Evolutionary conservation across 139 green algal species (phyloP).

Genomic region (Ettlia oleoabundans): DNA sequence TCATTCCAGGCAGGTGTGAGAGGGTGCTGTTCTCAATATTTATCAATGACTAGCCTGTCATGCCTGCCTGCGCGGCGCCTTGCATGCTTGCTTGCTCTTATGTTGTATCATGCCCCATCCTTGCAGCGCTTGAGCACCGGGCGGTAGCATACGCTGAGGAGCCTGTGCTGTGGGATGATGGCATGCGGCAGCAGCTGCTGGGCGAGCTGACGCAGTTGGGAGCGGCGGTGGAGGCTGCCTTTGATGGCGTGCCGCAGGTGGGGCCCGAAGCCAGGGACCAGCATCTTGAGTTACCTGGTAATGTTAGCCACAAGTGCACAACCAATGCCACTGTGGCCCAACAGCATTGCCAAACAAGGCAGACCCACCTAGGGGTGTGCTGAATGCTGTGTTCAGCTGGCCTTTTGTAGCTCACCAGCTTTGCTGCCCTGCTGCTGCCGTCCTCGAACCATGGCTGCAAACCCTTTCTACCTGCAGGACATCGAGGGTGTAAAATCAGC

Average conservation of each 20-base stretch:
- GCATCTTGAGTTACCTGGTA: no score
- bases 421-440: neutral
- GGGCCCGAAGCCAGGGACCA: neutral
- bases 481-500: constrained; percentile 78
- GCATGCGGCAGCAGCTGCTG: constrained; percentile 56
- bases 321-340: no score
- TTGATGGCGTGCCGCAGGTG: constrained; percentile 45
- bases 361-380: no score
- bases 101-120: neutral
- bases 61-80: neutral
- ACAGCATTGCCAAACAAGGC: no score
- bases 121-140: neutral
- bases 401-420: neutral
- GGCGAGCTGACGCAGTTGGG: constrained; percentile 60
- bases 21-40: no score
- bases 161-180: constrained; percentile 72
- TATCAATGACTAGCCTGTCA: no score
- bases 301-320: no score
- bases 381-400: no score
- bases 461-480: constrained; percentile 60
- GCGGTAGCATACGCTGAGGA: constrained; percentile 68
- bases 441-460: neutral
- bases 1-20: no score
- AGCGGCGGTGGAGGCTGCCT: constrained; percentile 56
- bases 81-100: neutral